These are phyloP conservation scores for Botrytis galanthina DNA, from an alignment of 2,329 filamentous ascomycete species.

Conservation along the genomic window DNA sequence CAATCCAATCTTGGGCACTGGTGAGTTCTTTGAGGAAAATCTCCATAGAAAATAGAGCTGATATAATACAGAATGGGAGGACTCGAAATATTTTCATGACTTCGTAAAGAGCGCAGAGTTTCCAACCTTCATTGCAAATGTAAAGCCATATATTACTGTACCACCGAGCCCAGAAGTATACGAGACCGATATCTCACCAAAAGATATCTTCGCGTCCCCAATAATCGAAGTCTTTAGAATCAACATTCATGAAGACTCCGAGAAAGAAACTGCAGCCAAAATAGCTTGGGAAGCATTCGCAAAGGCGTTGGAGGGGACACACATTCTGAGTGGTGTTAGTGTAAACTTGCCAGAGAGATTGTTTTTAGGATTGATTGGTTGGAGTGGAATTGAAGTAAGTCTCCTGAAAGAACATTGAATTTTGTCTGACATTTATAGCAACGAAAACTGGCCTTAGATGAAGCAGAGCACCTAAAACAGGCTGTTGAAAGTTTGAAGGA, in stretches of 20 bases:
- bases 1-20: not conserved
- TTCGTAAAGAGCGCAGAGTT: not conserved
- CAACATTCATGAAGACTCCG: not conserved
- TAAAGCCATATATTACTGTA: not conserved
- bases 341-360: conserved; percentile 2
- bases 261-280: not conserved
- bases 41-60: not conserved
- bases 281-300: not conserved
- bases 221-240: conserved; percentile 10
- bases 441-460: not conserved
- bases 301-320: not conserved
- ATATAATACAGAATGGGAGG: conserved; percentile 1
- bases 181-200: not conserved
- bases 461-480: not conserved
- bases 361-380: conserved; percentile 5
- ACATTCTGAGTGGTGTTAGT: conserved; percentile 5
- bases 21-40: not conserved
- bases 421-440: conserved; percentile 7
- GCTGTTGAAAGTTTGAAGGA: not conserved
- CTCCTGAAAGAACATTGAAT: too few relatives aligned
- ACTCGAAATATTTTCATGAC: not conserved
- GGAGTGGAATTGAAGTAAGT: conserved; percentile 13
- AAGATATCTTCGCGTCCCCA: conserved; percentile 3
- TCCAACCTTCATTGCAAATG: not conserved
- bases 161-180: not conserved